These are phyloP conservation scores for Colletotrichum cordylinicola DNA, from an alignment of 2,329 filamentous ascomycete species.

Conservation along the genomic window DNA sequence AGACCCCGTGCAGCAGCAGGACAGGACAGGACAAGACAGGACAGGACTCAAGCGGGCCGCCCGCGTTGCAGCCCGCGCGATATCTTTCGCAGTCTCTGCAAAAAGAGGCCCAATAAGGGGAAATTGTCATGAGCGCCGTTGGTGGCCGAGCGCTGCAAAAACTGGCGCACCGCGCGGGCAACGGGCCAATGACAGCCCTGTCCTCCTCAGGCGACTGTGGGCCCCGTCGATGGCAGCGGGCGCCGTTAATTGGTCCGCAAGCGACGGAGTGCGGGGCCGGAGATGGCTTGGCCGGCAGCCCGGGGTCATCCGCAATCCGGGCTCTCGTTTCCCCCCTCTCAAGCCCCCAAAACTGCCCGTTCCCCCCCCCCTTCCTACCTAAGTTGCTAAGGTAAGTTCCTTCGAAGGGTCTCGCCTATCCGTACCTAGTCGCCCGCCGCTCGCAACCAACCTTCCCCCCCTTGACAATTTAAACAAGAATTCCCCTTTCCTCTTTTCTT, in stretches of 20 bases:
- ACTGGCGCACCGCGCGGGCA: neutral
- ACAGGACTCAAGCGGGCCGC: neutral
- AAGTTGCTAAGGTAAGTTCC: neutral
- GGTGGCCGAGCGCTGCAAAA: neutral
- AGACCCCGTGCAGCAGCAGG: neutral
- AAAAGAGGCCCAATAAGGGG: neutral
- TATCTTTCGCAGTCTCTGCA: neutral
- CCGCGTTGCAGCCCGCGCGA: neutral
- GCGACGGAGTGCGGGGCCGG: neutral
- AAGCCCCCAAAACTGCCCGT: neutral
- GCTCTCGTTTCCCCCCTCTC: neutral
- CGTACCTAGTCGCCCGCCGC: neutral
- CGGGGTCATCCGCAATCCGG: neutral
- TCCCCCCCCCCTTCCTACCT: neutral
- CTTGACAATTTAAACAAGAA: neutral
- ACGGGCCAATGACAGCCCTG: neutral
- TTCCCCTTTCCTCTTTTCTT: neutral
- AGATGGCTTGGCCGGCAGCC: neutral
- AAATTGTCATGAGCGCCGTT: neutral
- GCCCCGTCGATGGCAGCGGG: neutral
- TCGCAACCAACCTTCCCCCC: neutral
- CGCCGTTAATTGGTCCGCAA: neutral
- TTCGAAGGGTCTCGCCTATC: neutral
- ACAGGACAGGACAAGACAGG: no score
- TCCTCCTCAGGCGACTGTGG: neutral